A percentile compares a stretch with the other conserved stretches of the same genome.
Conservation (phyloP, 371 early-diverging fungal species). For the Funneliformis caledonium region DNA sequence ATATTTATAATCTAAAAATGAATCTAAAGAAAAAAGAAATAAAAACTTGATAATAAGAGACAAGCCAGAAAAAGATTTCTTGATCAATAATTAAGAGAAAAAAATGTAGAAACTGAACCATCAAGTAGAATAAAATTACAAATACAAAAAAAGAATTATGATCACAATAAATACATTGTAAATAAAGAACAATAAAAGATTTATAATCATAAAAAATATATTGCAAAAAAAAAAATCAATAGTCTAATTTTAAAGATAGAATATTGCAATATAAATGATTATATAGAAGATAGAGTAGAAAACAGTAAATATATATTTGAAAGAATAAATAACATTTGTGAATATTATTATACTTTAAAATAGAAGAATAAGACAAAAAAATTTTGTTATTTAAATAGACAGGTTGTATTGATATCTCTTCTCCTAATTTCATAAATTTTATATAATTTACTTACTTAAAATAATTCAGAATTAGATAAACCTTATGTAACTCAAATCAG, state of each 20-base stretch:
- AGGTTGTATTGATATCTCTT: background rate
- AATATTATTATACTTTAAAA: background rate
- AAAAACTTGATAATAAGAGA: background rate
- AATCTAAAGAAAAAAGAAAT: slow-evolving; percentile 1
- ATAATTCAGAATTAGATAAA: background rate
- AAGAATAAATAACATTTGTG: background rate
- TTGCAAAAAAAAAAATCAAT: background rate
- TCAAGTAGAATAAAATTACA: background rate
- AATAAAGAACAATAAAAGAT: background rate
- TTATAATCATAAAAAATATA: background rate
- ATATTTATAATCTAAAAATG: background rate
- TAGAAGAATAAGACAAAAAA: background rate
- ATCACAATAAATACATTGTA: too few relatives aligned
- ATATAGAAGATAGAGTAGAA: background rate
- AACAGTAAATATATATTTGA: background rate
- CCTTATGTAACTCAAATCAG: slow-evolving; percentile 26
- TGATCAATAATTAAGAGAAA: background rate
- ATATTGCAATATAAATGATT: too few relatives aligned
- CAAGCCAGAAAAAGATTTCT: background rate
- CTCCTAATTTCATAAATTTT: background rate
- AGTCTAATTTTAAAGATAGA: too few relatives aligned
- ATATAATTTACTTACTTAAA: background rate
- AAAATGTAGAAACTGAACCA: background rate
- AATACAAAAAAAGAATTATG: background rate
- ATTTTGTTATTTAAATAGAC: background rate